Base-by-base conservation (phyloP, 2,329 filamentous ascomycete species). In the Phoma sp. region DNA sequence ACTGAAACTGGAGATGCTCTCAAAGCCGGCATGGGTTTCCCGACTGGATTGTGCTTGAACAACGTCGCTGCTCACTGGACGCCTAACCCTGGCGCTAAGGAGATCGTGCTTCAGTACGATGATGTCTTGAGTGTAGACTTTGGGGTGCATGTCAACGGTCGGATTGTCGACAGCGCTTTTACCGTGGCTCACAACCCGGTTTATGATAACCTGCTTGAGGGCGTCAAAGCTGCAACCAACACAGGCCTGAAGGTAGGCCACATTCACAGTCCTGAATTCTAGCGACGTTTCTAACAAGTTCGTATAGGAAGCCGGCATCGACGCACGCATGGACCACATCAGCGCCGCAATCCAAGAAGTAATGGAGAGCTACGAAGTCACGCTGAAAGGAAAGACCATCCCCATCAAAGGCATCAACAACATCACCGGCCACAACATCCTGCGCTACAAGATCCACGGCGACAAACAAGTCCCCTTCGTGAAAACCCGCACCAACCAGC, bases 391-490 rank as follows among this genome's bases (percentile, higher is more conserved):
- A 55, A 88, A 85, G 32, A 91, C 85, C 3, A 85, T 90, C 68
- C 91, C 89, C 1, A 82, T 96, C 74, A 95, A 94, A 81, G 82
- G 87, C 55, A 92, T 96, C 70, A 87, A 89, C 57, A 95, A 93
- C 78, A 83, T 96, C 56, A 93, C 89, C 65, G 92, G 92, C n/a
- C 94, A 97, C 80, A 93, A 91, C 63, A 97, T 97, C 71, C 81
- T 91, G 55, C 93, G 87, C 60, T 95, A 93, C 81, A 87, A 87
- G 73, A 97, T 97, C 67, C 94, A 97, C 77, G 92, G 93, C 56
- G 89, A 86, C 68, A 97, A 96, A 82, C 92, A 90, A 70, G 91
- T 97, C 41, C 93, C 94, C 0, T 96, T 96, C 66, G 89, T 96
- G 61, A 96, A 96, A 80, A 88, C 86, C 57, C 84, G 84, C 60